Evolutionary conservation across 2,329 filamentous ascomycete species (phyloP).

Genomic region (Phoma sp.): DNA sequence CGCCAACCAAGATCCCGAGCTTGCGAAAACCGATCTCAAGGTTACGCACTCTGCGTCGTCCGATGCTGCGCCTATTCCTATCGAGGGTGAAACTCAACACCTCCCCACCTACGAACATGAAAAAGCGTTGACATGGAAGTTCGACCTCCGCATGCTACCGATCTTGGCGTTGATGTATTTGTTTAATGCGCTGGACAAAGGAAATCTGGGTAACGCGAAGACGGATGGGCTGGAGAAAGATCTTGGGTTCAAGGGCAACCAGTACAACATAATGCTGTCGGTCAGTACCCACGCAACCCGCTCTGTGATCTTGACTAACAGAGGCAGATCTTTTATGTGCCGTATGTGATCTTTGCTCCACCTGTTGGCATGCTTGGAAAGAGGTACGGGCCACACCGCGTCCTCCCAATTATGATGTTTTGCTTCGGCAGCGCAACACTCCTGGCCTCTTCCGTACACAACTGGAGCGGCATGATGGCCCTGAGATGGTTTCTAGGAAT

Average conservation of each 20-base stretch:
- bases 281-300: background rate
- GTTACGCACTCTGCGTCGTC: constrained; percentile 38
- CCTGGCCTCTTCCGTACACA: constrained; percentile 61
- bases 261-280: constrained; percentile 73
- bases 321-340: constrained; percentile 71
- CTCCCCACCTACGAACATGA: constrained; percentile 47
- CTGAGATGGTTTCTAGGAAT: constrained; percentile 72
- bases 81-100: constrained; percentile 42
- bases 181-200: constrained; percentile 53
- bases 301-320: background rate
- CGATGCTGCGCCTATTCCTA: constrained; percentile 29
- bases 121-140: constrained; percentile 58
- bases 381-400: constrained; percentile 67
- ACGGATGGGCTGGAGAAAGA: constrained; percentile 57
- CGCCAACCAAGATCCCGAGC: constrained; percentile 32
- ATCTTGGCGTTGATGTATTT: constrained; percentile 67
- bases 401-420: constrained; percentile 73
- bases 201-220: constrained; percentile 50
- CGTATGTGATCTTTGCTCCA: constrained; percentile 73
- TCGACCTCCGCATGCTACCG: constrained; percentile 62
- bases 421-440: constrained; percentile 71
- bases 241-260: constrained; percentile 64
- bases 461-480: constrained; percentile 71
- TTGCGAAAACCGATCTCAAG: constrained; percentile 38
- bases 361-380: constrained; percentile 72